Base-by-base conservation (phyloP, 2,329 filamentous ascomycete species). In the Aaosphaeria pasadenensis region DNA sequence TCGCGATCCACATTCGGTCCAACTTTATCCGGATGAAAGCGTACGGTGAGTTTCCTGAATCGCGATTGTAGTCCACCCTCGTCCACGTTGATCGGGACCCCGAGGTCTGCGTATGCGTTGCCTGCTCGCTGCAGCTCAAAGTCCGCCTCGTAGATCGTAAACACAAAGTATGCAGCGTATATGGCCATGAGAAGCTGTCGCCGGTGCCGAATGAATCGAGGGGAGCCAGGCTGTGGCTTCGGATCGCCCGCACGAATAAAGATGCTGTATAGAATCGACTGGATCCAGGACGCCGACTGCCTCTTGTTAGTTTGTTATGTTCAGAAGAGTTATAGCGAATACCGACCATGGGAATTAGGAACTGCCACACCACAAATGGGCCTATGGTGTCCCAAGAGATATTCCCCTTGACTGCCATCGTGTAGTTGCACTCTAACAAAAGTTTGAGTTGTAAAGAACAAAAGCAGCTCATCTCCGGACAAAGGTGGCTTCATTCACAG, bases 91-190 rank as follows among this genome's bases (percentile, higher is more conserved):
- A 86, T 77, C 9, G 85, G 76, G 0, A 96, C 81, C 33, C 84
- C 84, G 0, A 99, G 81, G 54, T 87, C 81, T 42, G 82, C 77
- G 74, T 96, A 97, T 74, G 88, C 96, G 69, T 89, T 85, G 13
- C 87, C 84, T 1, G 78, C 75, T 40, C 79, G 75, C 53, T 83
- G 86, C 30, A 96, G 79, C 54, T 89, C 84, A 74, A 88, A 84
- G 77, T 95, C 89, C 62, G 90, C 87, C 74, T 97, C 92, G 74
- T 91, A 94, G 61, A 97, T 84, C 42, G 91, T 96, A 77, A 96
- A 96, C 55, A 87, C 73, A 35, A 97, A 88, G 74, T 97, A 99
- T 51, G 82, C 74, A 43, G 86, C 77, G 44, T 97, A 86, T 62
- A 97, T 89, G 58, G 86, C 76, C 64, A 92, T 86, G 68, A 94